phyloP scores from a whole-genome alignment of 129 eudicot species.

The Smallanthus sonchifolius region DNA sequence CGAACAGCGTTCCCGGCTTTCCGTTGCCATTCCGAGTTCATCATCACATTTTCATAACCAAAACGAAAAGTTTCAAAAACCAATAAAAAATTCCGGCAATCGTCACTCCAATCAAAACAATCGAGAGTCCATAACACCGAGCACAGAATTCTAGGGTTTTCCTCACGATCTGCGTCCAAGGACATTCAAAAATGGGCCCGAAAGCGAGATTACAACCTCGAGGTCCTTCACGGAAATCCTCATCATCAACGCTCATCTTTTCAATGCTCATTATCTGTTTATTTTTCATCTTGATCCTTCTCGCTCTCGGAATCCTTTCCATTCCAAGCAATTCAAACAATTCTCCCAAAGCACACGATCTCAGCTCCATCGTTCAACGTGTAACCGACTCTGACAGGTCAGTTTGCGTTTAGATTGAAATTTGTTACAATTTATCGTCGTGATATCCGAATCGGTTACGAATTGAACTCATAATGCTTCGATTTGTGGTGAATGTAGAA shows the following conservation, averaged over 20 bases:
- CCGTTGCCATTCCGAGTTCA: not conserved
- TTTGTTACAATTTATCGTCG: not conserved
- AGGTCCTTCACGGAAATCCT: conserved; percentile 32
- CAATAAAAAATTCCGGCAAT: not conserved
- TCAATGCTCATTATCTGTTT: conserved; percentile 38
- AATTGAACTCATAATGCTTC: not conserved
- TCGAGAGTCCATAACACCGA: not conserved
- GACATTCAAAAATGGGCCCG: conserved; percentile 40
- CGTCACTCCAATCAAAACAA: not conserved
- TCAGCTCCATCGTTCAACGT: conserved; percentile 42
- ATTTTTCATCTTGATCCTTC: conserved; percentile 48
- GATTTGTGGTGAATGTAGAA: conserved; percentile 21
- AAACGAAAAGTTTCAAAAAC: not conserved
- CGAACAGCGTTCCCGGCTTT: not conserved
- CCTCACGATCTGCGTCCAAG: not conserved
- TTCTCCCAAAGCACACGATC: conserved; percentile 47
- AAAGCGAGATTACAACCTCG: conserved; percentile 53
- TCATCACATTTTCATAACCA: not conserved
- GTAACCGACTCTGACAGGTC: conserved; percentile 40
- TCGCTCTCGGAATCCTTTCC: conserved; percentile 52
- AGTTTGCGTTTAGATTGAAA: not conserved
- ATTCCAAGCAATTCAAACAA: conserved; percentile 35
- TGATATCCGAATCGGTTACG: not conserved
- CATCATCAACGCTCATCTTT: conserved; percentile 51
- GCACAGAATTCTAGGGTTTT: conserved; percentile 18